Conservation (phyloP, 2,329 filamentous ascomycete genomes). For the Pseudogymnoascus sp. region DNA sequence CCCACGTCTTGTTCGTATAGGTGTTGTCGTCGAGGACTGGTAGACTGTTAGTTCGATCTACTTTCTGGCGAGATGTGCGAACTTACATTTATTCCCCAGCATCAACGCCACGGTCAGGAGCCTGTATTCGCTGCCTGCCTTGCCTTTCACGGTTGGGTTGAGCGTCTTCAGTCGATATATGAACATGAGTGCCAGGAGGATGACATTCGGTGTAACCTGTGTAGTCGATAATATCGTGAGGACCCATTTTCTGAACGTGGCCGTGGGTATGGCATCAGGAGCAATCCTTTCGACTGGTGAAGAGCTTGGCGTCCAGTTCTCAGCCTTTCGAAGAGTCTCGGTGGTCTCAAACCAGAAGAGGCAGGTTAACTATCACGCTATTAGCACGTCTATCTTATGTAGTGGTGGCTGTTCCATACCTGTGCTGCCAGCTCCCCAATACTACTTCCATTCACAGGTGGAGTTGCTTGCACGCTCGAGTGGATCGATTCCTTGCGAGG, state of each 20-base stretch:
- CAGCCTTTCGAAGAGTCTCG: constrained; percentile 67
- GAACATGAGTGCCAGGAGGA: constrained; percentile 82
- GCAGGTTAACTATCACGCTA: constrained; percentile 67
- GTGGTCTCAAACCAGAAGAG: constrained; percentile 96
- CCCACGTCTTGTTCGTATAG: constrained; percentile 99
- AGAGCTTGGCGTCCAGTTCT: constrained; percentile 38
- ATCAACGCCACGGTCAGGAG: constrained; percentile 91
- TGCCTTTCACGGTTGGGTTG: constrained; percentile 83
- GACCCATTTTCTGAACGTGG: constrained; percentile 89
- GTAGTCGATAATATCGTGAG: constrained; percentile 85
- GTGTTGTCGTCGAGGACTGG: constrained; percentile 93
- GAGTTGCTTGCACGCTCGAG: constrained; percentile 57
- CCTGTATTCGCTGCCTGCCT: constrained; percentile 86
- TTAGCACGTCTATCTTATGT: constrained; percentile 16
- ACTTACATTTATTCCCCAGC: constrained; percentile 91
- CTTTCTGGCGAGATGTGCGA: neutral
- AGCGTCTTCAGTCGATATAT: constrained; percentile 87
- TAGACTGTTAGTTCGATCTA: constrained; percentile 19
- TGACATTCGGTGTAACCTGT: constrained; percentile 92
- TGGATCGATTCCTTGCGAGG: constrained; percentile 21
- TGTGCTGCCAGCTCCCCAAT: constrained; percentile 77
- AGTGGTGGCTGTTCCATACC: constrained; percentile 41
- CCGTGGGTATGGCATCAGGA: constrained; percentile 65
- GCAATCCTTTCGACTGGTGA: constrained; percentile 50
- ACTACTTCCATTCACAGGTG: constrained; percentile 69